A percentile compares a stretch with the other conserved stretches of the same genome.
These are phyloP conservation scores for Curvularia eragrostidis DNA, from an alignment of 2,329 filamentous ascomycete species.

Conservation along the genomic window DNA sequence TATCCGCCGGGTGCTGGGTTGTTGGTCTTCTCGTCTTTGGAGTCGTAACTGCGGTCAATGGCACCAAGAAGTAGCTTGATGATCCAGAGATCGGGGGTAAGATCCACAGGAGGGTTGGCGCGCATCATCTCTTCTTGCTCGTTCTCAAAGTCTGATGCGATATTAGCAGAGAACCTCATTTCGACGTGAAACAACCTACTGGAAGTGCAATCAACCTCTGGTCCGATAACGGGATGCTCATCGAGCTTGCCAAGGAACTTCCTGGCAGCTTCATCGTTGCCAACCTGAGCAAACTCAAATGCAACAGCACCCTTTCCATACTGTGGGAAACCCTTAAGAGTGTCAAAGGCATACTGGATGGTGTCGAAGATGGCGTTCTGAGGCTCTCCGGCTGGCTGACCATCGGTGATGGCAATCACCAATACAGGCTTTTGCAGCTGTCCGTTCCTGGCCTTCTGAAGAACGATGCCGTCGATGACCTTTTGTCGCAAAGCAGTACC, in stretches of 20 bases:
- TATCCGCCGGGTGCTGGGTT: constrained; percentile 42
- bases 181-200: constrained; percentile 56
- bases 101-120: constrained; percentile 66
- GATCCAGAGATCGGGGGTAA: constrained; percentile 71
- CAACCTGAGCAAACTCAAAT: constrained; percentile 74
- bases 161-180: constrained; percentile 12
- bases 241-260: constrained; percentile 71
- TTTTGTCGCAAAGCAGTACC: constrained; percentile 68
- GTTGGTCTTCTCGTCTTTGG: constrained; percentile 66
- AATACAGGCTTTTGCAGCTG: constrained; percentile 68
- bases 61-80: constrained; percentile 72
- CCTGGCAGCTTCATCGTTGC: constrained; percentile 69
- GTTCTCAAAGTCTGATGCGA: constrained; percentile 65
- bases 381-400: constrained; percentile 69
- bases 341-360: constrained; percentile 61
- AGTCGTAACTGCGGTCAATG: constrained; percentile 70
- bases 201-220: constrained; percentile 71
- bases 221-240: constrained; percentile 66
- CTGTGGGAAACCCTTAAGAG: constrained; percentile 54
- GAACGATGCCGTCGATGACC: constrained; percentile 67
- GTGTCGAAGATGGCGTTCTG: constrained; percentile 64
- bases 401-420: constrained; percentile 70
- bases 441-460: constrained; percentile 59
- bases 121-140: constrained; percentile 71
- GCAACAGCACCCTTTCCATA: constrained; percentile 66